Evolutionary conservation across 345 rosid species (phyloP), one percentile per base, ranked within the genome.

Genomic region (Eucalyptus leucophloia): DNA sequence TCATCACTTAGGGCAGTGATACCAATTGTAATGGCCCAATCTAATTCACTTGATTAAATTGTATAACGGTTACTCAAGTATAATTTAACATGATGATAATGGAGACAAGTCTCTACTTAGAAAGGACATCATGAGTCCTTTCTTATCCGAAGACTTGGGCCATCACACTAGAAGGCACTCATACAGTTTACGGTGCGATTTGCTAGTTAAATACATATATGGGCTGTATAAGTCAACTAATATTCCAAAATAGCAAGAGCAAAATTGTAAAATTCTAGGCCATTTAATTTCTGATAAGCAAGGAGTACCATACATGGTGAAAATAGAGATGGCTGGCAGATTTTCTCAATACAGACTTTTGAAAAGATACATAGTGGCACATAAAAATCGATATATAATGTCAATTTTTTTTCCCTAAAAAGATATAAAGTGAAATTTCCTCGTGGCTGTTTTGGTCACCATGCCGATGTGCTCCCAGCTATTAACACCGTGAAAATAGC

Each of bases 111-210:
- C 37, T 65, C 37, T 15, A 65, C 11, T 30, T 65, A 34, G 34
- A 15, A 65, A 65, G 77, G 9, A 65, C 18, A n/a, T 65, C 19
- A 4, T 1, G 34, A 65, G 77, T 65, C 77, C 11, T n/a, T 16
- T 30, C 9, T 65, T 65, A n/a, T 2, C 0, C 3, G 9, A 65
- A 65, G 40, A 65, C 21, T n/a, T 65, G 19, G 0, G 21, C 3
- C 37, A 65, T 65, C 37, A n/a, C 18, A 65, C 40, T 4, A 6
- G 5, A n/a, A 65, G 37, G 77, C 77, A n/a, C 77, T n/a, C 4
- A 2, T n/a, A 65, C 0, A 65, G 2, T 65, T n/a, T 65, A n/a
- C 18, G 18, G 37, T n/a, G 77, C 1, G 9, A 65, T 30, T 65
- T 65, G 37, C 21, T 65, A 4, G 2, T n/a, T 65, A 30, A 14